Evolutionary conservation across 2,329 filamentous ascomycete species (phyloP).

Genomic region (Aspergillus pseudoviridinutans): DNA sequence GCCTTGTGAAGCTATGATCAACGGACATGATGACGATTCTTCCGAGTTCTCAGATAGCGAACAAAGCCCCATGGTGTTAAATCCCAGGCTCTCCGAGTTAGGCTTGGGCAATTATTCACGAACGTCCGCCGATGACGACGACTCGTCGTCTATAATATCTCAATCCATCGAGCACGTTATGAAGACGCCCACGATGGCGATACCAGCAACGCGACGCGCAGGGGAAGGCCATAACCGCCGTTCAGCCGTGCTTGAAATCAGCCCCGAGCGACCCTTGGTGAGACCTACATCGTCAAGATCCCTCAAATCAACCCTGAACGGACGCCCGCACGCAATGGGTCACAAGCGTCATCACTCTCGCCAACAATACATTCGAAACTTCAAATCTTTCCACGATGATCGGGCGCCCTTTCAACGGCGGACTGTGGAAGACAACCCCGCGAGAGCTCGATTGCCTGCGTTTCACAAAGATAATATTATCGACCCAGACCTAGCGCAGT

Average conservation of each 20-base stretch:
- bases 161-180: slow-evolving; percentile 45
- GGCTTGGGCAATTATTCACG: slow-evolving; percentile 45
- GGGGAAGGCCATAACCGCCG: slow-evolving; percentile 77
- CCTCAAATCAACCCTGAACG: slow-evolving; percentile 66
- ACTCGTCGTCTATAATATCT: slow-evolving; percentile 44
- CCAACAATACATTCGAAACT: slow-evolving; percentile 73
- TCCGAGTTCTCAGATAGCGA: slow-evolving; percentile 82
- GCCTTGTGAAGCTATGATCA: slow-evolving; percentile 86
- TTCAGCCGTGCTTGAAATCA: slow-evolving; percentile 87
- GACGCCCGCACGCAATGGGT: slow-evolving; percentile 70
- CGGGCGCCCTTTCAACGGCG: slow-evolving; percentile 83
- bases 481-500: slow-evolving; percentile 89
- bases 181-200: slow-evolving; percentile 59
- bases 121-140: slow-evolving; percentile 45
- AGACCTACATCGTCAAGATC: slow-evolving; percentile 94
- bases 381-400: slow-evolving; percentile 70
- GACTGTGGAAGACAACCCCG: slow-evolving; percentile 61
- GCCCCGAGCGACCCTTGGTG: slow-evolving; percentile 69
- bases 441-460: slow-evolving; percentile 70
- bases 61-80: slow-evolving; percentile 57
- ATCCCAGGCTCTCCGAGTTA: slow-evolving; percentile 59
- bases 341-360: slow-evolving; percentile 87
- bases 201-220: slow-evolving; percentile 60
- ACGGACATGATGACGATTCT: slow-evolving; percentile 82
- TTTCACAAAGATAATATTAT: slow-evolving; percentile 99